Evolutionary conservation across 108 stramenopile genomes (phyloP), one percentile per base, ranked within the genome.

Genomic region (Pseudonitzschia pungens): DNA sequence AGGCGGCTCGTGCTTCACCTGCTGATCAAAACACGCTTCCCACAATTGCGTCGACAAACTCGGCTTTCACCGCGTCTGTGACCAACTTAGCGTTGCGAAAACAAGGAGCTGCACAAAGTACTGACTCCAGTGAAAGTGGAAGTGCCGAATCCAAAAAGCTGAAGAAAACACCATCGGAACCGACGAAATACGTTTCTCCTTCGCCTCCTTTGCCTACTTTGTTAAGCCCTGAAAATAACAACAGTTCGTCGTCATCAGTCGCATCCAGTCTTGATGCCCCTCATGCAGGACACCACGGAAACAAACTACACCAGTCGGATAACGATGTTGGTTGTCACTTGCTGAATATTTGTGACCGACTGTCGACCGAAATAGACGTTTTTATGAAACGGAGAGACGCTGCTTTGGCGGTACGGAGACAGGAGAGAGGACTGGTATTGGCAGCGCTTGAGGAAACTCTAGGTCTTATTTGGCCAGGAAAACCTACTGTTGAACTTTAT

Each of bases 291-390:
- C 78, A 78, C 33, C 80, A 79, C 44, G 71, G 76, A 43, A 77
- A 80, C 54, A 32, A 40, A 45, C 29, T 41, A 45, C 82, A 78
- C 45, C 80, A 83, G 62, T 75, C 83, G 43, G 87, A 87, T 51
- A 86, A 89, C 70, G 92, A 90, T 74, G 92, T 91, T 27, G 92
- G 92, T 22, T 91, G 88, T 67, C 92, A 91, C 60, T 79, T 94
- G 29, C 72, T 94, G 0, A 84, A 85, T 64, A 87, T 94, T 11
- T 94, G 92, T 71, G 83, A 86, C 57, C 74, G 84, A 32, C 70
- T 94, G 16, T 88, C 90, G 7, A 77, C 77, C 42, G 92, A 94
- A 68, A 90, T 94, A 22, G 71, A 69, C 28, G 72, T 83, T 40
- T 94, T 94, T 78, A 94, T 94, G 92, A 76, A 74, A 26, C 74